Evolutionary conservation across 345 rosid species (phyloP).

Genomic region (Ailanthus altissimus): DNA sequence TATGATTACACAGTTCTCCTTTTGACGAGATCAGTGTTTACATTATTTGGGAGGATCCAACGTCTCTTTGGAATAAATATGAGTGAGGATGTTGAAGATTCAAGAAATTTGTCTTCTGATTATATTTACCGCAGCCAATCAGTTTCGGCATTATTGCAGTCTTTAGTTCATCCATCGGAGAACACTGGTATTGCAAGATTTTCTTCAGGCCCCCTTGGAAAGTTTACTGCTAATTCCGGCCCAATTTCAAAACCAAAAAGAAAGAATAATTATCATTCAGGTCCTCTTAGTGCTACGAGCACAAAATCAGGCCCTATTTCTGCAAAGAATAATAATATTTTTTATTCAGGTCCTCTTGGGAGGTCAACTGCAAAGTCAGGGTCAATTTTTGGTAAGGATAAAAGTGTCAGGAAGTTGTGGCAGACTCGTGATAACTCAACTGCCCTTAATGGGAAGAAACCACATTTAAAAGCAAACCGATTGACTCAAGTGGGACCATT

Average conservation of each 20-base stretch:
- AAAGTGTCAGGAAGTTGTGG: slow-evolving; percentile 57
- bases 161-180: slow-evolving; percentile 57
- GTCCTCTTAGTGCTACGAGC: slow-evolving; percentile 63
- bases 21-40: slow-evolving; percentile 78
- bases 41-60: slow-evolving; percentile 63
- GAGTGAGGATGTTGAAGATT: slow-evolving; percentile 40
- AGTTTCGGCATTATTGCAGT: slow-evolving; percentile 60
- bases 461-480: slow-evolving; percentile 46
- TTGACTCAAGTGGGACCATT: slow-evolving; percentile 86
- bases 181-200: slow-evolving; percentile 53
- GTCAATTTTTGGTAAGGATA: slow-evolving; percentile 45
- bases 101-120: slow-evolving; percentile 50
- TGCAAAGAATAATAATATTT: slow-evolving; percentile 42
- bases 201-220: slow-evolving; percentile 80
- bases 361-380: slow-evolving; percentile 60
- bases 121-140: slow-evolving; percentile 62
- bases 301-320: slow-evolving; percentile 51
- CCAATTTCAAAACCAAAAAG: slow-evolving; percentile 45
- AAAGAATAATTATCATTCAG: slow-evolving; percentile 66
- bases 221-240: slow-evolving; percentile 46
- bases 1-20: slow-evolving; percentile 72
- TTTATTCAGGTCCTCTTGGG: slow-evolving; percentile 70
- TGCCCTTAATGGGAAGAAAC: slow-evolving; percentile 46
- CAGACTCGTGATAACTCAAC: slow-evolving; percentile 47
- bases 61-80: slow-evolving; percentile 65